Evolutionary conservation across 2,329 filamentous ascomycete species (phyloP).

Genomic region (Trichoderma citrinoviride): DNA sequence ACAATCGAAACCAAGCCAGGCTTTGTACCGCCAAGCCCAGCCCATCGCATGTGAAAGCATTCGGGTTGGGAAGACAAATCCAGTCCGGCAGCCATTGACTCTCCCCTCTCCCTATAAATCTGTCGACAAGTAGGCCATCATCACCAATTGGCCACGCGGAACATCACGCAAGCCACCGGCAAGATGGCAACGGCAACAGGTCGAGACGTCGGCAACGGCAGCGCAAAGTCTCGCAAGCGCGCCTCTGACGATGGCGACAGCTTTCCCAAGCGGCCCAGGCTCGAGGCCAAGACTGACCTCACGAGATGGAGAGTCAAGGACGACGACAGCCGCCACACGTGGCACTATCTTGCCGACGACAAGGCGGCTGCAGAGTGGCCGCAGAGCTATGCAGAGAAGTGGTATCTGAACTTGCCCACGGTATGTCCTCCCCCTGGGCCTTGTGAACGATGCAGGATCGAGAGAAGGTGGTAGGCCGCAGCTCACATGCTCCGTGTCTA

Average conservation of each 20-base stretch:
- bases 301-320: slow-evolving; percentile 81
- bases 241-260: slow-evolving; percentile 39
- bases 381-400: slow-evolving; percentile 85
- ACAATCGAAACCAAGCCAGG: too few species aligned
- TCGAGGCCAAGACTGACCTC: slow-evolving; percentile 68
- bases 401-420: slow-evolving; percentile 74
- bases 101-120: background rate
- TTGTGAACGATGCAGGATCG: background rate
- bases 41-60: slow-evolving; percentile 4
- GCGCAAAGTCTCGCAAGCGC: slow-evolving; percentile 44
- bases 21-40: background rate
- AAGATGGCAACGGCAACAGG: slow-evolving; percentile 35
- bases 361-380: slow-evolving; percentile 74
- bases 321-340: slow-evolving; percentile 82
- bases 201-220: slow-evolving; percentile 31
- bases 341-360: slow-evolving; percentile 83
- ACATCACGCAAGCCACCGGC: background rate
- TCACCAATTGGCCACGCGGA: background rate
- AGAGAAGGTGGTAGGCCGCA: background rate
- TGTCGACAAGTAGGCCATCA: background rate
- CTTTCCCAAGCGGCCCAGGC: slow-evolving; percentile 46
- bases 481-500: slow-evolving; percentile 38
- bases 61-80: background rate
- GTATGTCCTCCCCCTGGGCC: slow-evolving; percentile 47
- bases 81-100: background rate